Percentiles rank a stretch among this genome's conserved stretches.
Evolutionary conservation across 495 filamentous ascomycete genomes (phyloP).

Genomic region (Daldinia vernicosa): DNA sequence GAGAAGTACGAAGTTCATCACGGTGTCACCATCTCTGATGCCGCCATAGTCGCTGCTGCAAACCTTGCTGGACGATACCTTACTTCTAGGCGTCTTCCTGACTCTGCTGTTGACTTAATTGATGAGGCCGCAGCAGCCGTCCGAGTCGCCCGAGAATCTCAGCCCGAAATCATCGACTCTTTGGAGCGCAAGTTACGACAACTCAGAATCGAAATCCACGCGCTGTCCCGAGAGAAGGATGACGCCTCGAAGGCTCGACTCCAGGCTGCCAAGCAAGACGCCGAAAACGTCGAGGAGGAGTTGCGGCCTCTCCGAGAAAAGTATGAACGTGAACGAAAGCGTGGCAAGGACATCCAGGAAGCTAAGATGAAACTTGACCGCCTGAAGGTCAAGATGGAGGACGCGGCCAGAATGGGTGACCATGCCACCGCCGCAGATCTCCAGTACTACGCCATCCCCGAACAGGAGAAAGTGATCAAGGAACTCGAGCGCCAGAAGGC

Average conservation of each 20-base stretch:
- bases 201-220: slow-evolving; percentile 95
- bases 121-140: slow-evolving; percentile 97
- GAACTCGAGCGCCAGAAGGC: slow-evolving; percentile 83
- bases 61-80: slow-evolving; percentile 91
- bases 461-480: slow-evolving; percentile 81
- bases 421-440: slow-evolving; percentile 85
- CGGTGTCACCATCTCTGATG: slow-evolving; percentile 93
- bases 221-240: slow-evolving; percentile 91
- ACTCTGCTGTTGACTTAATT: slow-evolving; percentile 95
- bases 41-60: slow-evolving; percentile 89
- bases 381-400: slow-evolving; percentile 87
- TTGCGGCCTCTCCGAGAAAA: slow-evolving; percentile 90
- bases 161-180: slow-evolving; percentile 92
- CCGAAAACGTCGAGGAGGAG: slow-evolving; percentile 91
- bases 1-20: slow-evolving; percentile 98
- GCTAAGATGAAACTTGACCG: slow-evolving; percentile 93
- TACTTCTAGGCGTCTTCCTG: slow-evolving; percentile 87
- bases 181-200: slow-evolving; percentile 88
- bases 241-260: slow-evolving; percentile 87
- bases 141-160: slow-evolving; percentile 91
- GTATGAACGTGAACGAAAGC: slow-evolving; percentile 89
- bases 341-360: slow-evolving; percentile 90
- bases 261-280: slow-evolving; percentile 82
- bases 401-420: slow-evolving; percentile 87
- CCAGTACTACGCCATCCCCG: slow-evolving; percentile 96